Evolutionary conservation across 495 filamentous ascomycete genomes (phyloP).

Genomic region (Hypoxylon lenormandii): DNA sequence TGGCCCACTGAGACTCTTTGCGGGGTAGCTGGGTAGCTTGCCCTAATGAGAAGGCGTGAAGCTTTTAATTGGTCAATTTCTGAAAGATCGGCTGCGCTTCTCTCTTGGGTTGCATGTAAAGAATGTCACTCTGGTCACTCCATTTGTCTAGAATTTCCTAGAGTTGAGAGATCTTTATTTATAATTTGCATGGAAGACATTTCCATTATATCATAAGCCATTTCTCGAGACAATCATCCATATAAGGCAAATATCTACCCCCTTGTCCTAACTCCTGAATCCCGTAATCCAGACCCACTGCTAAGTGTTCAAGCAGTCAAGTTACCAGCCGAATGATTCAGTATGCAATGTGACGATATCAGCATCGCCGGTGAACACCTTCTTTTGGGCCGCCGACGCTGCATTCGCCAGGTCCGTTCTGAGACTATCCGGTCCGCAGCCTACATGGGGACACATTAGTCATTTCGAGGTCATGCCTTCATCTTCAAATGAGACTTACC

Average conservation of each 20-base stretch:
- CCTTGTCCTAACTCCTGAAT: background rate
- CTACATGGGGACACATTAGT: conserved; percentile 16
- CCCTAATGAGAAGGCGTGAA: conserved; percentile 35
- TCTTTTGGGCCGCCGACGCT: conserved; percentile 72
- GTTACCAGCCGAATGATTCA: conserved; percentile 64
- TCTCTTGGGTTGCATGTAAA: too few relatives aligned
- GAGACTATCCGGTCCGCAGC: conserved; percentile 78
- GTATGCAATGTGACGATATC: conserved; percentile 81
- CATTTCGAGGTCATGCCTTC: background rate
- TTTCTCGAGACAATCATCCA: too few relatives aligned
- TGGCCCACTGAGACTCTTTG: conserved; percentile 21
- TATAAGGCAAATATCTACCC: too few relatives aligned
- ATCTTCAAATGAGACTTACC: conserved; percentile 20
- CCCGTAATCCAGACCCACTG: background rate
- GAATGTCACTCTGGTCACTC: too few relatives aligned
- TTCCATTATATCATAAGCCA: too few relatives aligned
- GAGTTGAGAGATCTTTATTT: too few relatives aligned
- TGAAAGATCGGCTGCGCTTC: too few relatives aligned
- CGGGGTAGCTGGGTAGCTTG: conserved; percentile 32
- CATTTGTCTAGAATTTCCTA: too few relatives aligned
- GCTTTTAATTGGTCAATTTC: conserved; percentile 23
- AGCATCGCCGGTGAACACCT: conserved; percentile 66
- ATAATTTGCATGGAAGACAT: too few relatives aligned
- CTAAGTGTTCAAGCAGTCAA: background rate
- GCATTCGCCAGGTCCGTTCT: conserved; percentile 73